phyloP scores from a whole-genome alignment of 192 early-diverging fungal species.

The Mortierella alpina region DNA sequence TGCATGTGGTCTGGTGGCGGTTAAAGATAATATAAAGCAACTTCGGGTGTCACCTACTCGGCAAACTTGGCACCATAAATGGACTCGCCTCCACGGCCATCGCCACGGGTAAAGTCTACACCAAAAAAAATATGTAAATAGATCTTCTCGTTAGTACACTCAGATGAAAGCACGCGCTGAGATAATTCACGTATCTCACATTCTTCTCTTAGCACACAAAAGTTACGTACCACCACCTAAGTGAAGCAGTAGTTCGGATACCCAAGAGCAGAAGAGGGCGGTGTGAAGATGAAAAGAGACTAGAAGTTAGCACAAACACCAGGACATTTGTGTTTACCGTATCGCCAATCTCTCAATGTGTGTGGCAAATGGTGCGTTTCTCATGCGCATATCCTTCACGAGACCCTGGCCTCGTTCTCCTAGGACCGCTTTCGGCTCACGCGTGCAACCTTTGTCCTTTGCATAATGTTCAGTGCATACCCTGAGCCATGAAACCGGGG shows the following conservation, averaged over 20 bases:
- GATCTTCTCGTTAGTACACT: neutral
- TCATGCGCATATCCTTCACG: no score
- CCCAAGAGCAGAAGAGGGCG: no score
- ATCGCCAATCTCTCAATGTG: no score
- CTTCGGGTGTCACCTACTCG: constrained; percentile 64
- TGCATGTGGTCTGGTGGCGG: neutral
- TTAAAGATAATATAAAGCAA: neutral
- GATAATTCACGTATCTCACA: neutral
- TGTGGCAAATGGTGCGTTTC: no score
- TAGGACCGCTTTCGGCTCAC: no score
- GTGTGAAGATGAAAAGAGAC: no score
- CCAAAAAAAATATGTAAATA: neutral
- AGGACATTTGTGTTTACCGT: neutral
- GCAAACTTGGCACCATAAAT: constrained; percentile 89
- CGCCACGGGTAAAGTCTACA: constrained; percentile 67
- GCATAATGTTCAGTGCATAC: constrained; percentile 17
- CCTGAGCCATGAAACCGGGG: constrained; percentile 70
- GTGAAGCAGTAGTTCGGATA: no score
- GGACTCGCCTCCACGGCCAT: constrained; percentile 83
- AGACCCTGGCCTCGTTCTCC: no score
- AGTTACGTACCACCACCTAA: constrained; percentile 39
- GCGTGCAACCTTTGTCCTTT: no score
- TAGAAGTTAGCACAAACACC: no score
- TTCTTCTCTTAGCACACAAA: no score
- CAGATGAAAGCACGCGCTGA: neutral